phyloP scores from a whole-genome alignment of 192 early-diverging fungal genomes.

The Linderina pennispora region DNA sequence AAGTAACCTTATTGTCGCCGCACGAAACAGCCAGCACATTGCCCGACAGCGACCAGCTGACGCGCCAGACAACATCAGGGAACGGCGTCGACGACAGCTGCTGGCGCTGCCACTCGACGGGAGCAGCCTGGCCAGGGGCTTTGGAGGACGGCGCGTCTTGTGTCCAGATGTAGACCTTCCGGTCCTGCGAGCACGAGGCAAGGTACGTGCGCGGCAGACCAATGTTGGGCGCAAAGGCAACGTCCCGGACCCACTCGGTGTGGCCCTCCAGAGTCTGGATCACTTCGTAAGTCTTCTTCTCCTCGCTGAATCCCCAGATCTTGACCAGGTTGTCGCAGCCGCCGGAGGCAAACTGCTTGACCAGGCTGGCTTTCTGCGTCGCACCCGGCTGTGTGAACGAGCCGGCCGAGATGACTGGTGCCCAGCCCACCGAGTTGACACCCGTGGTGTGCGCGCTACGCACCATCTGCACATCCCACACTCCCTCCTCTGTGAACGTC shows the following conservation, averaged over 20 bases:
- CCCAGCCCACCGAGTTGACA: conserved; percentile 92
- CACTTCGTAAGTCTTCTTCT: conserved; percentile 73
- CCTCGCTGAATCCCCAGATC: conserved; percentile 77
- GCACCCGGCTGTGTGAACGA: conserved; percentile 39
- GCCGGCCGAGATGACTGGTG: conserved; percentile 71
- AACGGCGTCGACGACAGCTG: conserved; percentile 71
- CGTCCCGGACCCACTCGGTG: conserved; percentile 97
- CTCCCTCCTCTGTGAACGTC: conserved; percentile 88
- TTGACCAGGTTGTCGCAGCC: conserved; percentile 97
- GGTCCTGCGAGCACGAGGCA: conserved; percentile 96
- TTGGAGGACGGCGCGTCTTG: conserved; percentile 58
- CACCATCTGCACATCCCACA: conserved; percentile 68
- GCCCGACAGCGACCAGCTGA: conserved; percentile 94
- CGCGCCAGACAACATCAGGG: conserved; percentile 96
- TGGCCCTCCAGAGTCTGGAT: conserved; percentile 82
- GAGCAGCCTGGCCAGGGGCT: conserved; percentile 1
- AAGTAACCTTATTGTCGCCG: conserved; percentile 93
- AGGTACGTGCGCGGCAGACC: conserved; percentile 85
- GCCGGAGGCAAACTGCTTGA: conserved; percentile 82
- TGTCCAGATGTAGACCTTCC: conserved; percentile 93
- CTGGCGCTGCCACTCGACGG: conserved; percentile 68
- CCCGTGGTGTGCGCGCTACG: conserved; percentile 89
- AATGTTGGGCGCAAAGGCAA: conserved; percentile 93
- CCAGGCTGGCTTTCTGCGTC: conserved; percentile 34
- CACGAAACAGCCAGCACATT: conserved; percentile 94